phyloP scores from a whole-genome alignment of 2,329 filamentous ascomycete species.

The Trichoderma breve region DNA sequence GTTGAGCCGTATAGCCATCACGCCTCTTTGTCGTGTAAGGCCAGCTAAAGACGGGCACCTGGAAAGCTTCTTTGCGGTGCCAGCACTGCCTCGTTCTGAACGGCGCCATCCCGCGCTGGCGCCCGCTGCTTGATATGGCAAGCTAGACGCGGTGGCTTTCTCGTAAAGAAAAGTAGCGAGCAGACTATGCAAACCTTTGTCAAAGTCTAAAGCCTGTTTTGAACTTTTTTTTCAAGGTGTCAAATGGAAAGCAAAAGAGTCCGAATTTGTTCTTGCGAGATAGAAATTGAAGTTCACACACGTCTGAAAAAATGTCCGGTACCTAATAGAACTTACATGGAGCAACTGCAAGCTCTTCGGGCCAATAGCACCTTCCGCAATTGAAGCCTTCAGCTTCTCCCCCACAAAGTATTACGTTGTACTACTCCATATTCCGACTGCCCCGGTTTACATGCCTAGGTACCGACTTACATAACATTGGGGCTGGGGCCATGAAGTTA shows the following conservation, averaged over 20 bases:
- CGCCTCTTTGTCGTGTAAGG: neutral
- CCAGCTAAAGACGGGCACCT: neutral
- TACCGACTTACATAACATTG: neutral
- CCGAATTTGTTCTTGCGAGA: neutral
- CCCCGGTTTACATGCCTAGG: neutral
- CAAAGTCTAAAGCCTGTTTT: neutral
- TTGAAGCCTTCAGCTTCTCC: neutral
- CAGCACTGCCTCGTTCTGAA: conserved; percentile 5
- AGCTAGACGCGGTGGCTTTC: neutral
- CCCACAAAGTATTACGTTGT: neutral
- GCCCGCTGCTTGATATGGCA: neutral
- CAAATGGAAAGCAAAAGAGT: neutral
- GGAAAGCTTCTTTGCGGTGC: neutral
- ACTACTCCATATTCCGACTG: neutral
- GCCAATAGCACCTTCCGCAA: neutral
- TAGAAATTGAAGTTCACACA: neutral
- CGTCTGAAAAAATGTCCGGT: neutral
- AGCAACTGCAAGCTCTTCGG: neutral
- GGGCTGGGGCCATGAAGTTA: no score
- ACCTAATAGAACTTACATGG: neutral
- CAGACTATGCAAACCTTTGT: neutral
- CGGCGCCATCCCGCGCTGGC: conserved; percentile 9
- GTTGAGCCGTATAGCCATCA: neutral
- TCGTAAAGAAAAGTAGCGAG: neutral
- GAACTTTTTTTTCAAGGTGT: neutral